Evolutionary conservation across 139 green algal genomes (phyloP).

Genomic region (Chlorella ohadii): DNA sequence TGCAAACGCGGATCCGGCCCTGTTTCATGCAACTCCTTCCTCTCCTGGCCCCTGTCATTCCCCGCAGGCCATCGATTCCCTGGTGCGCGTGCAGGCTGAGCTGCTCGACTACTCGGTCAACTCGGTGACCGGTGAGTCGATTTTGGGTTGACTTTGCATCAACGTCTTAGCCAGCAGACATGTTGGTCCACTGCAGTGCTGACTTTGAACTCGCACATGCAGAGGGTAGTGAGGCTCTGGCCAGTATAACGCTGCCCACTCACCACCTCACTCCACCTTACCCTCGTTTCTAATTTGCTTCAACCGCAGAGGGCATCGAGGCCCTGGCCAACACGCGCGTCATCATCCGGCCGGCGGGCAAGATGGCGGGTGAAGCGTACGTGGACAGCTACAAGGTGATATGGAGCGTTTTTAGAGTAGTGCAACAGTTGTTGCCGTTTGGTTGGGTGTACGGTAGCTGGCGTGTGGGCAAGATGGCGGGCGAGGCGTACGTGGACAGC

Average conservation of each 20-base stretch:
- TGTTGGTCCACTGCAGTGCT: no score
- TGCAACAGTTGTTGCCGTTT: no score
- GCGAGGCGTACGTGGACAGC: constrained; percentile 55
- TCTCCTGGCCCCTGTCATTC: not conserved
- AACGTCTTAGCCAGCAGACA: no score
- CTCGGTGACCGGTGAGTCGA: constrained; percentile 63
- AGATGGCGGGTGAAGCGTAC: constrained; percentile 54
- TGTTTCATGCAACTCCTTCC: no score
- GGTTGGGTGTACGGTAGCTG: no score
- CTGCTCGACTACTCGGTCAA: constrained; percentile 91
- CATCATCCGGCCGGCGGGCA: constrained; percentile 70
- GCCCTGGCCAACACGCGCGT: constrained; percentile 90
- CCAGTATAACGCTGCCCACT: no score
- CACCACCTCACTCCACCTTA: no score
- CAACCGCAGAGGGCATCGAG: constrained; percentile 95
- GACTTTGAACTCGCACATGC: no score
- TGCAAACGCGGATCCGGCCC: no score
- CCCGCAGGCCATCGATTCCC: constrained; percentile 74
- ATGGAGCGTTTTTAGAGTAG: not conserved
- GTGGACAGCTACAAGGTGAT: constrained; percentile 47
- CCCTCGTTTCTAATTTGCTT: constrained; percentile 86
- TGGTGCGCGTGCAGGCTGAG: constrained; percentile 78
- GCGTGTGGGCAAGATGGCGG: constrained; percentile 54
- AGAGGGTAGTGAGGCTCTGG: no score
- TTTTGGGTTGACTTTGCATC: no score